phyloP scores from a whole-genome alignment of 2,329 filamentous ascomycete species.

The Dothiorella sarmentorum region DNA sequence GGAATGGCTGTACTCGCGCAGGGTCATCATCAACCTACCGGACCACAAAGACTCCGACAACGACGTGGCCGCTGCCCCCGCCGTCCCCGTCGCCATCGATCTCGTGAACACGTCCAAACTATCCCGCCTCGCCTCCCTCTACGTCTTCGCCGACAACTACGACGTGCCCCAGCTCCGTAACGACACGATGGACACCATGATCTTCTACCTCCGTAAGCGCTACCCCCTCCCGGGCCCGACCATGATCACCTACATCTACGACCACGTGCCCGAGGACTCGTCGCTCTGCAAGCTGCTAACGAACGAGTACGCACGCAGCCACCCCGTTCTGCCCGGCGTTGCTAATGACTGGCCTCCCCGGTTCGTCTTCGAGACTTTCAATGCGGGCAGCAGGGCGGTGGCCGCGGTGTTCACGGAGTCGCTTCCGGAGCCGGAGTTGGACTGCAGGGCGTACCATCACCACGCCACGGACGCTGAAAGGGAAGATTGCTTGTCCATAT shows the following conservation, averaged over 20 bases:
- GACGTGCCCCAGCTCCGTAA: neutral
- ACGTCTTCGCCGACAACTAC: constrained; percentile 1
- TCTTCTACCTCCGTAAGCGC: neutral
- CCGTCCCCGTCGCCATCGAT: too few relatives aligned
- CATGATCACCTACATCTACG: neutral
- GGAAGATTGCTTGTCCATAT: too few relatives aligned
- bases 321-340: neutral
- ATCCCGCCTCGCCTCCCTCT: neutral
- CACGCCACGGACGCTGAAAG: too few relatives aligned
- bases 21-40: neutral
- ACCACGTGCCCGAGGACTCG: neutral
- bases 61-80: too few relatives aligned
- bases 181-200: neutral
- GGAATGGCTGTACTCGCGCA: neutral
- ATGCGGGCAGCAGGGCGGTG: neutral
- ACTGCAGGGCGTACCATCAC: neutral
- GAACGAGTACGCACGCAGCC: neutral
- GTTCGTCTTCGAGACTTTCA: neutral
- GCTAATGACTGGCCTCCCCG: neutral
- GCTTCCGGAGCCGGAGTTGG: neutral
- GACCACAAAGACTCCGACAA: neutral
- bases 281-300: neutral
- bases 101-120: too few relatives aligned
- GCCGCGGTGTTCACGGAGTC: neutral
- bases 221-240: neutral